phyloP scores from a whole-genome alignment of 148 eudicot genomes.

The Spergularia marina region DNA sequence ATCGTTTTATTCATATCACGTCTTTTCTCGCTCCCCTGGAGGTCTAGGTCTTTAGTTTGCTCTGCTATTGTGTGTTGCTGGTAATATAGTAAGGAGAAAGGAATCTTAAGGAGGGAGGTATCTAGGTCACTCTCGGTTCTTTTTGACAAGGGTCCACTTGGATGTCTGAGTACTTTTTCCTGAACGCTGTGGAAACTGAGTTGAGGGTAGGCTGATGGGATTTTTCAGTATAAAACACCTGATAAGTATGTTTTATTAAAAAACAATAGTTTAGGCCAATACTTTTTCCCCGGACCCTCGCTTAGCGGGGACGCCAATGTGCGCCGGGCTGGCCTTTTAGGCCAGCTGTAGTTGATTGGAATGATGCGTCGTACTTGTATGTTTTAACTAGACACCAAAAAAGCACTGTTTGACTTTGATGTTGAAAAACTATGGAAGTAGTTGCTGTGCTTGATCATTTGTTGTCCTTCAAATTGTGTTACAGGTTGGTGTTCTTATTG shows the following conservation, averaged over 20 bases:
- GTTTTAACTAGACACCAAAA: too few species aligned
- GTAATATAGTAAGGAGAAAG: neutral
- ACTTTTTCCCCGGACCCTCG: too few species aligned
- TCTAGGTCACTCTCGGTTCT: too few species aligned
- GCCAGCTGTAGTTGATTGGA: neutral
- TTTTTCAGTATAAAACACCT: neutral
- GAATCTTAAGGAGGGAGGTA: too few species aligned
- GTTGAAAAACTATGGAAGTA: too few species aligned
- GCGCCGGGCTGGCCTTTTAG: too few species aligned
- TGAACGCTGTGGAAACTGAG: neutral
- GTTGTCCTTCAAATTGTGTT: slow-evolving; percentile 14
- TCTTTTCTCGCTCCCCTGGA: neutral
- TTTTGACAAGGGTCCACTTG: too few species aligned
- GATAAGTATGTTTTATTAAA: too few species aligned
- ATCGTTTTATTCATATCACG: neutral
- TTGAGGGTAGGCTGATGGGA: neutral
- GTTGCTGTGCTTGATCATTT: neutral
- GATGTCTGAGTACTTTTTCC: neutral
- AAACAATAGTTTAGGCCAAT: neutral
- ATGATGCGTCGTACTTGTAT: neutral
- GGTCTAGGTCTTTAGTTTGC: neutral
- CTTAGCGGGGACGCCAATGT: too few species aligned
- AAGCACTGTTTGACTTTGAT: too few species aligned
- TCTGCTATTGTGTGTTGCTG: neutral
- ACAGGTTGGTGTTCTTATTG: slow-evolving; percentile 98